phyloP scores from a whole-genome alignment of 768 basidiomycete species.

The Pleurotus eryngii region DNA sequence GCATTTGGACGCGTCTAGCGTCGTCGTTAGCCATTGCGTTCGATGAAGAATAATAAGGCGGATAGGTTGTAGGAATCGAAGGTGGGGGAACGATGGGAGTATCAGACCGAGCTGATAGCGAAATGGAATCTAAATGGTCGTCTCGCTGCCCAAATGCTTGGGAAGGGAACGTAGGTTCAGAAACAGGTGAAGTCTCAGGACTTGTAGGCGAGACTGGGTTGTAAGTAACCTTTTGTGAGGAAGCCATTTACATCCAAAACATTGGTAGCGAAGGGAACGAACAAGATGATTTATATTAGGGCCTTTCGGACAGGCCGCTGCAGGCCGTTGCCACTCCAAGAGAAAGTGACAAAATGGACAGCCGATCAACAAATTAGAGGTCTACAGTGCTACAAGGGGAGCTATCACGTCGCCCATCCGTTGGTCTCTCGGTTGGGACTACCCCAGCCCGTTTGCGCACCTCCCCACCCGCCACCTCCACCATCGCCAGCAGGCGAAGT shows the following conservation, averaged over 20 bases:
- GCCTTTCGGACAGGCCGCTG: no score
- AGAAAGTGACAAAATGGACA: no score
- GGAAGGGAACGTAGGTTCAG: not conserved
- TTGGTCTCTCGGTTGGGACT: constrained; percentile 47
- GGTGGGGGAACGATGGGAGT: not conserved
- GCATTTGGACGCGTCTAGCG: constrained; percentile 1
- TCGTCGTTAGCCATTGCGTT: not conserved
- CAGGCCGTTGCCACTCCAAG: no score
- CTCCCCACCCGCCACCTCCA: constrained; percentile 26
- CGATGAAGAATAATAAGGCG: not conserved
- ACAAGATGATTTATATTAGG: no score
- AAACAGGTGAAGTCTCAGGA: constrained; percentile 2
- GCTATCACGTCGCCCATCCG: constrained; percentile 41
- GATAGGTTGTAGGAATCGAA: constrained; percentile 1
- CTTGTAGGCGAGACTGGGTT: not conserved
- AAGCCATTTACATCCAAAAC: not conserved
- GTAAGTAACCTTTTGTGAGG: not conserved
- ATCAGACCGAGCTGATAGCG: constrained; percentile 6
- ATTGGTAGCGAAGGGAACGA: no score
- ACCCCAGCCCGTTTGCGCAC: constrained; percentile 17
- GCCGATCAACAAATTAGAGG: no score
- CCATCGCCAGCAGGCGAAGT: constrained; percentile 11
- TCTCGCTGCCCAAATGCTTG: constrained; percentile 4
- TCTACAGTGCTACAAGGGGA: no score
- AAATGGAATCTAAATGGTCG: constrained; percentile 1